A percentile compares a stretch with the other conserved stretches of the same genome.
Conservation (phyloP, 2,329 filamentous ascomycete species). For the Sporothrix phasma region DNA sequence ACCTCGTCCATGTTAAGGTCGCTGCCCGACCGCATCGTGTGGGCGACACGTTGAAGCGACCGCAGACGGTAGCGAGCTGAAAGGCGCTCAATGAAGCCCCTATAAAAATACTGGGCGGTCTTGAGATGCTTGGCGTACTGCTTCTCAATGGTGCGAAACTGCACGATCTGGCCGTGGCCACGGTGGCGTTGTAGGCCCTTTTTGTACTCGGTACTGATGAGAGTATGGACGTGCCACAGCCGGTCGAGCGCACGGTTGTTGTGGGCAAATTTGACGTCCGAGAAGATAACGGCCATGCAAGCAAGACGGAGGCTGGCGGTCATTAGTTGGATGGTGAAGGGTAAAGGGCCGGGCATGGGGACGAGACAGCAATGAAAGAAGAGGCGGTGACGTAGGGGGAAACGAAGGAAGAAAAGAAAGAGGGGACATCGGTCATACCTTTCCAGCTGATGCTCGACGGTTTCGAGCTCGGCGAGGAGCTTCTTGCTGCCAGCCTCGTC, state of each 20-base stretch:
- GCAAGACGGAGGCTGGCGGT: conserved; percentile 53
- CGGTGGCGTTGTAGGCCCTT: conserved; percentile 51
- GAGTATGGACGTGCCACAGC: conserved; percentile 71
- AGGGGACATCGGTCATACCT: not conserved
- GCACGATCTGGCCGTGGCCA: conserved; percentile 43
- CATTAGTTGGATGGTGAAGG: not conserved
- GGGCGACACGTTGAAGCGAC: conserved; percentile 33
- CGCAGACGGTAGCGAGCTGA: conserved; percentile 45
- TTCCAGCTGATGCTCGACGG: conserved; percentile 17
- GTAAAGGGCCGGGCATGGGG: no score
- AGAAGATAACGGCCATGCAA: conserved; percentile 62
- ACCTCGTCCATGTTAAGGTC: conserved; percentile 34
- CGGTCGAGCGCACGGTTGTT: conserved; percentile 55
- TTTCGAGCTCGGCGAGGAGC: conserved; percentile 18
- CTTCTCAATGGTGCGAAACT: conserved; percentile 69
- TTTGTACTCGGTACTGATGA: conserved; percentile 70
- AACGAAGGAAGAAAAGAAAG: not conserved
- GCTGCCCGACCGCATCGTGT: conserved; percentile 33
- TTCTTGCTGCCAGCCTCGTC: conserved; percentile 18
- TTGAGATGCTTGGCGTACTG: conserved; percentile 79
- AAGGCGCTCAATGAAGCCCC: conserved; percentile 70
- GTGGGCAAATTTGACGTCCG: conserved; percentile 58
- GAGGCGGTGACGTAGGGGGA: no score
- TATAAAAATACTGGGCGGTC: conserved; percentile 79
- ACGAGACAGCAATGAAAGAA: not conserved